These are phyloP conservation scores for Syzygium syzygioides DNA, from an alignment of 441 rosid genomes.

Conservation along the genomic window DNA sequence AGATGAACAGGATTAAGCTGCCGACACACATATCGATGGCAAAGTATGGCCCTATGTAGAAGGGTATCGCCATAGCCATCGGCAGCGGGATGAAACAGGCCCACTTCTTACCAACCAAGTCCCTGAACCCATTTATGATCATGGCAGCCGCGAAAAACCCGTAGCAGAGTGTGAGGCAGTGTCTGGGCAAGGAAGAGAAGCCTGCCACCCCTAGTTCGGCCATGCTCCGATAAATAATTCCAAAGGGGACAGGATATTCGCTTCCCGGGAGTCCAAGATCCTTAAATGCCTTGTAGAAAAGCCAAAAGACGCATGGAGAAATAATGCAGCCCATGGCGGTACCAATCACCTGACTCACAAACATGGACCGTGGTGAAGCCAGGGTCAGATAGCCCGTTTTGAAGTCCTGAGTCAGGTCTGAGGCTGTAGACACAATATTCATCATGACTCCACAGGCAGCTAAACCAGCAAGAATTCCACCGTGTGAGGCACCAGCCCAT, in stretches of 20 bases:
- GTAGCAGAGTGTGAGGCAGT: background rate
- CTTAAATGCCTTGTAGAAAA: conserved; percentile 6
- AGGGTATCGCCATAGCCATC: conserved; percentile 54
- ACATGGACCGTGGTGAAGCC: conserved; percentile 59
- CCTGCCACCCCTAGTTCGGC: conserved; percentile 6
- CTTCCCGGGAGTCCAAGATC: background rate
- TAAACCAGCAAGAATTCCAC: conserved; percentile 19
- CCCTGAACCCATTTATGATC: conserved; percentile 13
- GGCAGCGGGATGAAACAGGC: conserved; percentile 42
- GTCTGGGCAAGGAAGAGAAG: conserved; percentile 3
- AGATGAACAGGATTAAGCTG: conserved; percentile 42
- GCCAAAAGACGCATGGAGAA: conserved; percentile 11
- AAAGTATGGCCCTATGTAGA: conserved; percentile 41
- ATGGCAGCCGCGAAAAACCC: background rate
- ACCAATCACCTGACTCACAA: conserved; percentile 32
- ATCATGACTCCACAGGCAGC: conserved; percentile 15
- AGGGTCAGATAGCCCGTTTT: conserved; percentile 65
- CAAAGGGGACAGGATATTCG: background rate
- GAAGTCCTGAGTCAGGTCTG: conserved; percentile 61
- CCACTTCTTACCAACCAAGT: conserved; percentile 18
- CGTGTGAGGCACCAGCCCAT: conserved; percentile 17
- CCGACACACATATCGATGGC: conserved; percentile 52
- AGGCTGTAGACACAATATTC: conserved; percentile 17
- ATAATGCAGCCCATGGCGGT: conserved; percentile 16
- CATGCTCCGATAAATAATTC: background rate